These are phyloP conservation scores for Amborella trichopoda DNA, from an alignment of 164 flowering plant genomes.

Conservation along the genomic window DNA sequence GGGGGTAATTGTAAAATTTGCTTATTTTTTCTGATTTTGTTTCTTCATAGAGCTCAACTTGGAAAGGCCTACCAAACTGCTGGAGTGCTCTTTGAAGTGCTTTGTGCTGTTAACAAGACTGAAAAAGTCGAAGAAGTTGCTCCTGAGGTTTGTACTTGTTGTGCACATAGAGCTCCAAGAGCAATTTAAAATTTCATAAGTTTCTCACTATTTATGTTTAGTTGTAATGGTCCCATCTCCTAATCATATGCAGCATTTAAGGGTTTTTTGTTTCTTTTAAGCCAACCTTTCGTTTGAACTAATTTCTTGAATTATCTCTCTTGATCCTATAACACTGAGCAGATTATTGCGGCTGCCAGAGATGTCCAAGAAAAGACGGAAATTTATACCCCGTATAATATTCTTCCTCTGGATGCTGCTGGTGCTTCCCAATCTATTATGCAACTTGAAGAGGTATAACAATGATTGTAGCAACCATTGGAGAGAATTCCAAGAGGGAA, in stretches of 20 bases:
- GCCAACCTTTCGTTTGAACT: too few relatives aligned
- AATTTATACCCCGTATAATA: conserved; percentile 85
- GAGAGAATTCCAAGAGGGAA: too few relatives aligned
- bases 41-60: conserved; percentile 61
- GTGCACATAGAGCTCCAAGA: too few relatives aligned
- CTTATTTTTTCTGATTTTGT: too few relatives aligned
- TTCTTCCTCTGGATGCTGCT: conserved; percentile 93
- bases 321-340: conserved; percentile 11
- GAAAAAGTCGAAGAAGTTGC: conserved; percentile 96
- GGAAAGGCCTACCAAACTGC: conserved; percentile 96
- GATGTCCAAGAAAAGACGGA: conserved; percentile 95
- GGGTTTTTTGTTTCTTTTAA: background rate
- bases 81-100: conserved; percentile 96
- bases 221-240: background rate
- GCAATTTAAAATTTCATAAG: too few relatives aligned
- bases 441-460: conserved; percentile 95
- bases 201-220: too few relatives aligned
- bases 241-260: background rate
- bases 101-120: conserved; percentile 89
- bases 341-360: conserved; percentile 94
- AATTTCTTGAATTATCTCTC: too few relatives aligned
- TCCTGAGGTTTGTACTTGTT: conserved; percentile 91
- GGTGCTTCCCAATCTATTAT: conserved; percentile 87
- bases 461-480: too few relatives aligned
- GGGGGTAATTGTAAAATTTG: too few relatives aligned